Conservation (phyloP, 352 stramenopile species). For the Phytophthora sp. region DNA sequence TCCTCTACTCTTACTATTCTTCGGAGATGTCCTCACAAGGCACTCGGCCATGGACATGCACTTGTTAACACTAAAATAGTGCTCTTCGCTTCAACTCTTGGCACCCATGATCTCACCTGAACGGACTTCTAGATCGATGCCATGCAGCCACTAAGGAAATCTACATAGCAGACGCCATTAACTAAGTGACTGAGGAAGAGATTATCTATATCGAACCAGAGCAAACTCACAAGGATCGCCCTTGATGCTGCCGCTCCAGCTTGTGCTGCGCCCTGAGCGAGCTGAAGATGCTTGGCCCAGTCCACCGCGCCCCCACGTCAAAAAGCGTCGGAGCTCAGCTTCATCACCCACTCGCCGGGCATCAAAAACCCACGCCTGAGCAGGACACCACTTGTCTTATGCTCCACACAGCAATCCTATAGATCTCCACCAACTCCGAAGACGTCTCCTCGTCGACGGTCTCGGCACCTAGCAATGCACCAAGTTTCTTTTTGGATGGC, state of each 20-base stretch:
- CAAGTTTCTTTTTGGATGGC: conserved; percentile 12
- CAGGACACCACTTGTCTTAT: conserved; percentile 8
- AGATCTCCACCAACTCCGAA: conserved; percentile 22
- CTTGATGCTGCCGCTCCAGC: conserved; percentile 31
- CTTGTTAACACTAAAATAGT: conserved; percentile 12
- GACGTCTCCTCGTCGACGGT: conserved; percentile 19
- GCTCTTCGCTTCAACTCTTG: background rate
- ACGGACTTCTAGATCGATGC: background rate
- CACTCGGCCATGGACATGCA: background rate
- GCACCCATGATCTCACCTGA: conserved; percentile 6
- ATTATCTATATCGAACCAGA: background rate
- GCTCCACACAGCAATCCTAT: conserved; percentile 8
- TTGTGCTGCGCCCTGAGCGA: conserved; percentile 23
- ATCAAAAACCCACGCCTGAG: conserved; percentile 3
- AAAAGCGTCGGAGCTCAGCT: conserved; percentile 25
- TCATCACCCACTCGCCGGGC: conserved; percentile 11
- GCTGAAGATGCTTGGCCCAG: conserved; percentile 24
- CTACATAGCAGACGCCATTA: background rate
- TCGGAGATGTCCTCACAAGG: background rate
- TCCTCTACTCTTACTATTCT: background rate
- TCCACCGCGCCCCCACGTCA: conserved; percentile 12
- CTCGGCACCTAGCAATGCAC: conserved; percentile 4
- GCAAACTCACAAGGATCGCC: background rate
- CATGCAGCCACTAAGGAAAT: background rate
- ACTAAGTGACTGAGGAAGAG: conserved; percentile 1